Conservation (phyloP, 305 asterid species). For the Lippia alba region DNA sequence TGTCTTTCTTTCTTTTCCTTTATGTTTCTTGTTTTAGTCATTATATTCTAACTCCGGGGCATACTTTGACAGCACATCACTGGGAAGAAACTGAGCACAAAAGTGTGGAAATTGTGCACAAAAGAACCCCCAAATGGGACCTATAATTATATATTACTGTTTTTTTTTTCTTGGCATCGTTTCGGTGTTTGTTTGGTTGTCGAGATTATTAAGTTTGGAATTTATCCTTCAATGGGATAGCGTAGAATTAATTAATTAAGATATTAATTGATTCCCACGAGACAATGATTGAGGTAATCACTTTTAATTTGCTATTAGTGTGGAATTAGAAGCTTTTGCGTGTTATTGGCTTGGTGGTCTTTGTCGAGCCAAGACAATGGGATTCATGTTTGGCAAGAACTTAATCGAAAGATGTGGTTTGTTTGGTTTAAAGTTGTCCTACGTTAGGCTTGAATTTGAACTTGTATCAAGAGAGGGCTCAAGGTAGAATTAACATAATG, state of each 20-base stretch:
- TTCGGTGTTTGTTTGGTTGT: slow-evolving; percentile 8
- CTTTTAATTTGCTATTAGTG: neutral
- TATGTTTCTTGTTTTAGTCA: too few relatives aligned
- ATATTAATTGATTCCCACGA: neutral
- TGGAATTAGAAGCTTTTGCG: neutral
- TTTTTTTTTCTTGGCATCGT: neutral
- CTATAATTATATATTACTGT: neutral
- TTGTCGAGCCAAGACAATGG: slow-evolving; percentile 3
- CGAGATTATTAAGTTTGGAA: neutral
- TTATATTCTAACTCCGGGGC: too few relatives aligned
- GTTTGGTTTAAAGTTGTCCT: slow-evolving; percentile 3
- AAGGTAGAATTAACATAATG: neutral
- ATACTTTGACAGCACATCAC: slow-evolving; percentile 25
- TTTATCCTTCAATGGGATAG: neutral
- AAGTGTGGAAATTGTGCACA: slow-evolving; percentile 4
- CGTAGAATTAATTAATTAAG: neutral
- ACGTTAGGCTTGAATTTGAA: slow-evolving; percentile 20
- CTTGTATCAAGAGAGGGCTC: neutral
- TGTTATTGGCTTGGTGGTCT: slow-evolving; percentile 15
- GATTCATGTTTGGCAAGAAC: slow-evolving; percentile 34
- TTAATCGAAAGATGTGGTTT: neutral
- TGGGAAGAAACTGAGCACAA: slow-evolving; percentile 18
- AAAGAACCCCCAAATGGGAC: neutral
- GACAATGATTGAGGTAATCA: slow-evolving; percentile 5
- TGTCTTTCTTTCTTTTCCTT: slow-evolving; percentile 23